Evolutionary conservation across 139 green algal genomes (phyloP), one percentile per base, ranked within the genome.

Genomic region (Chlamydomonas schloesseri): DNA sequence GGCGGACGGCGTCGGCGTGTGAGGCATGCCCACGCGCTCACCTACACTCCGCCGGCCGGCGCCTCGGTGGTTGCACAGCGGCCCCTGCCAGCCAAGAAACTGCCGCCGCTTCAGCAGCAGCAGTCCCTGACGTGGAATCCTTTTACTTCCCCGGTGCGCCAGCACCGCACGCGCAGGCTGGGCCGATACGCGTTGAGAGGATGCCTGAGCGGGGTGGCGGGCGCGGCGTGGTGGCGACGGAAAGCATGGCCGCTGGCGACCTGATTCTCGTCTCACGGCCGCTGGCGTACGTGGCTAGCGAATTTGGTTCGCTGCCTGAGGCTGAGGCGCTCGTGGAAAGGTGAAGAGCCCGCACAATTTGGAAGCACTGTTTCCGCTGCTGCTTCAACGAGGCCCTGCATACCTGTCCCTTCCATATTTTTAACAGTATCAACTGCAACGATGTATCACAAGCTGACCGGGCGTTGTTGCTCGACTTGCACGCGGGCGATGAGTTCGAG

Each of bases 191-290:
- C 42, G 60, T 83, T 5, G 76, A 21, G 28, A 2, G 37, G 1
- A 26, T 83, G 26, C 60, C 76, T 1, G 8, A n/a, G 60, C 15
- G 60, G 28, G 62, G 78, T 14, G 29, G 47, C 0, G 78, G 78
- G 14, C 64, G 64, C 8, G 78, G 78, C 42, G 31, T 84, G 0
- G 5, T 84, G 8, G 78, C 78, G 13, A 28, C 46, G 5, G 29
- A 67, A 6, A 29, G 75, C 42, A 15, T 84, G 29, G 20, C 42
- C 17, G n/a, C 64, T 13, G 64, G 78, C 23, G 26, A 74, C 42
- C 64, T 75, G 23, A n/a, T 75, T 0, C 28, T 84, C 0, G 78
- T 84, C 0, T 84, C 78, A 10, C 33, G 73, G 58, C 76, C 76
- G 13, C 6, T 83, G 2, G 60, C 60, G 0, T 83, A 64, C 28